Evolutionary conservation across 495 filamentous ascomycete genomes (phyloP), one percentile per base, ranked within the genome.

Genomic region (Hypoxylon lienhwacheense): DNA sequence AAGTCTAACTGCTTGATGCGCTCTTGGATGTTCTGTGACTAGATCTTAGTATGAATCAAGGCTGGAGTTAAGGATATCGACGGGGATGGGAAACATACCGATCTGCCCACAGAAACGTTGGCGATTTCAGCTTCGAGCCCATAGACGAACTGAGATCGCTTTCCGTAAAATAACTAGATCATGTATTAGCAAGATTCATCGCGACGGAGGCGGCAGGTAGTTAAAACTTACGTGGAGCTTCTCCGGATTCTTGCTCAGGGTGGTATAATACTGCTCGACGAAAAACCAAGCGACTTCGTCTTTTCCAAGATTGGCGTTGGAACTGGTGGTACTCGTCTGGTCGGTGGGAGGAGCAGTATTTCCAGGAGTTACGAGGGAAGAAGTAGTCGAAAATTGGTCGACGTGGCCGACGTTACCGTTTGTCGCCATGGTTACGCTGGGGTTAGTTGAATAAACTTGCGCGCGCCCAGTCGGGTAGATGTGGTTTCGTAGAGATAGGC

Each of bases 261-360:
- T 98, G 55, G 90, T 97, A 71, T 98, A 98, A 78, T 95, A 97
- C 68, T 96, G 91, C 80, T 98, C 95, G 25, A 97, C 93, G 59
- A 98, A 98, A 71, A 91, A 97, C 93, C 93, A 98, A 63, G 90
- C 93, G 43, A 98, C 88, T 73, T 97, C 90, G 71, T 91, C 89
- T 70, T 93, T 95, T 34, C 70, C 61, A 8, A 77, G 70, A 24
- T 67, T 66, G 58, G 52, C 63, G 25, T 32, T 57, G 37, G 47
- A 33, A 44, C 25, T 65, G 24, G 58, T 49, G 34, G 44, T 47
- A 55, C 47, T 33, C 2, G 63, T 31, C 29, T 46, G 37, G 48
- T 59, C 52, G 26, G 58, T 50, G 19, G 50, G 37, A 31, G 24
- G 15, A 39, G 35, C 28, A 19, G 56, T 36, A 21, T 34, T 56